Base-by-base conservation (phyloP, 1,139 yeast species). In the Arxiozyma slooffiae region DNA sequence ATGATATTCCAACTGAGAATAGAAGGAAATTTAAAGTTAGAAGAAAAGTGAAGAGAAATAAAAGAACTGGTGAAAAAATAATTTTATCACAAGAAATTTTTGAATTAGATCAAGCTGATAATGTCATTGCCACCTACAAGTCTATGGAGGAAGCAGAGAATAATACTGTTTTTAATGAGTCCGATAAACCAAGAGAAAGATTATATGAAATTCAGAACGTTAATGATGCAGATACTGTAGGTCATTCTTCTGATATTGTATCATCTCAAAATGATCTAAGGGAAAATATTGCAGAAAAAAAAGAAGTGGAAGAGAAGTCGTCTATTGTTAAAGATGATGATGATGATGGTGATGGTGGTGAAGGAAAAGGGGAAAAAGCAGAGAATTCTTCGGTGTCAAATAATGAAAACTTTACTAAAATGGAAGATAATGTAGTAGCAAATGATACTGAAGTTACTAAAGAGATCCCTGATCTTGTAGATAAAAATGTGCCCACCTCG, bases 31-130 rank as follows among this genome's bases (percentile, higher is more conserved):
- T 60, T 40, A 65, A 62, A 54, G 66, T 70, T 34, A 68, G 67
- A 61, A 67, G 68, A 57, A 60, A 62, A 44, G 60, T 69, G 45
- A 67, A 64, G 58, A 68, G 62, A 53, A 69, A 69, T 58, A 72
- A 68, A 51, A 57, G 62, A 39, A 67, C 74, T 5, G 71, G 73
- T 26, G 72, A 70, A 54, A 67, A 64, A 42, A 60, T 58, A 40
- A 63, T 70, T 44, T 59, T 69, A 7, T 63, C 70, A 36, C 67
- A 67, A 48, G 64, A 61, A 43, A 54, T 59, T 24, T 53, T 58
- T 16, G 61, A 58, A 42, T 41, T 63, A 40, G 60, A 55, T 44
- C 62, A 60, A 16, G 54, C 57, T 44, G 58, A 56, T 43, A 56
- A 57, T 30, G 55, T 52, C 18, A 42, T 52, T 24, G 47, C 48